Conservation (phyloP, 768 basidiomycete genomes). For the Coprinellus micaceus region DNA sequence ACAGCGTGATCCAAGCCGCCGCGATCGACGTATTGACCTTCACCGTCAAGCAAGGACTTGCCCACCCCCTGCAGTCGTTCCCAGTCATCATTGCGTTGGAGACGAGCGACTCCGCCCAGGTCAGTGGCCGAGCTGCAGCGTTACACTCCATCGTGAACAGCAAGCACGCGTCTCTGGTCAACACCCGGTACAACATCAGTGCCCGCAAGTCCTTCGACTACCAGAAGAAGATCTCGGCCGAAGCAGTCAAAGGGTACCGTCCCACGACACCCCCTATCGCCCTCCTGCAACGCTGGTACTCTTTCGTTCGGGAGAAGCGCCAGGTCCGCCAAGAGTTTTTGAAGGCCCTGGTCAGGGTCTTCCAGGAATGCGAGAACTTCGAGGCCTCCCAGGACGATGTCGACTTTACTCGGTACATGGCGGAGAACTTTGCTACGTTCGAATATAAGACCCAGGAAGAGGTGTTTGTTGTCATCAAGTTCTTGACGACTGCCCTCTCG, state of each 20-base stretch:
- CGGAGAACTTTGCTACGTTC: slow-evolving; percentile 87
- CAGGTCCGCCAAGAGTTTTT: slow-evolving; percentile 81
- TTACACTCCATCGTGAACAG: slow-evolving; percentile 79
- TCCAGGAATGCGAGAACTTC: slow-evolving; percentile 64
- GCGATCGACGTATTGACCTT: slow-evolving; percentile 91
- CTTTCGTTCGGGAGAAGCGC: slow-evolving; percentile 89
- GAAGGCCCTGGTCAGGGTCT: slow-evolving; percentile 74
- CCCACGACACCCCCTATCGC: slow-evolving; percentile 64
- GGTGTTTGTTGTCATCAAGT: slow-evolving; percentile 78
- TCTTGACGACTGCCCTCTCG: slow-evolving; percentile 70
- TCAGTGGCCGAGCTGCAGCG: slow-evolving; percentile 74
- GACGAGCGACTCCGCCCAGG: slow-evolving; percentile 58
- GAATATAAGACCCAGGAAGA: slow-evolving; percentile 98
- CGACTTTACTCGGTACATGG: slow-evolving; percentile 86
- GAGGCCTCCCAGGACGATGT: slow-evolving; percentile 71
- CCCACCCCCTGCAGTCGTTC: slow-evolving; percentile 93
- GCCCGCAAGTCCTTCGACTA: slow-evolving; percentile 82
- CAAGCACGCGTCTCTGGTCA: slow-evolving; percentile 88
- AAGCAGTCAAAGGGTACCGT: slow-evolving; percentile 52
- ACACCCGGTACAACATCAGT: slow-evolving; percentile 77
- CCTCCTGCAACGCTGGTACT: slow-evolving; percentile 86
- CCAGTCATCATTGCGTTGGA: slow-evolving; percentile 93
- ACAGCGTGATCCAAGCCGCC: slow-evolving; percentile 69
- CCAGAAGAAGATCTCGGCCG: slow-evolving; percentile 53
- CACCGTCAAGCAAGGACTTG: slow-evolving; percentile 91